A percentile compares a stretch with the other conserved stretches of the same genome.
phyloP scores from a whole-genome alignment of 1,284 basidiomycete genomes.

The Austroboletus novae-zelandiae region DNA sequence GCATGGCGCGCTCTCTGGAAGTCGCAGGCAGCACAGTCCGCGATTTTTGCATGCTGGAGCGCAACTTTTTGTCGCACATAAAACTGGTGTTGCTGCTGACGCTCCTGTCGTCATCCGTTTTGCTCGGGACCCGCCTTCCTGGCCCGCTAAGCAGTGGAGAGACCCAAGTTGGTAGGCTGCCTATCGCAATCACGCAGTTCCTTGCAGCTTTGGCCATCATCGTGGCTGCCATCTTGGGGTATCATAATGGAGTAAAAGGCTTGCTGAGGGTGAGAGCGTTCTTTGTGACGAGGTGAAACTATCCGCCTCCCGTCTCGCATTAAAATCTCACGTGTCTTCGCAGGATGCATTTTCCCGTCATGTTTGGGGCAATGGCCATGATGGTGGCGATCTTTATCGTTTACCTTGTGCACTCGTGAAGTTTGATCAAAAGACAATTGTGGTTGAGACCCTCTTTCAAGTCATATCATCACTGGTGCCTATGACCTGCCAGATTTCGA shows the following conservation, averaged over 20 bases:
- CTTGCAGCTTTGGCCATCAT: slow-evolving; percentile 54
- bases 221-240: slow-evolving; percentile 60
- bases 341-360: slow-evolving; percentile 53
- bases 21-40: slow-evolving; percentile 51
- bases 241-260: slow-evolving; percentile 54
- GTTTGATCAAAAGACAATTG: too few species aligned
- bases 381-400: slow-evolving; percentile 53
- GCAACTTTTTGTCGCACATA: slow-evolving; percentile 65
- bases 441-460: too few species aligned
- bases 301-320: slow-evolving; percentile 4
- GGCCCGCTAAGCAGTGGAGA: slow-evolving; percentile 21
- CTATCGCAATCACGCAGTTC: slow-evolving; percentile 42
- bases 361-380: slow-evolving; percentile 45
- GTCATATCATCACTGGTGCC: too few species aligned
- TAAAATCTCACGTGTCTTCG: slow-evolving; percentile 6
- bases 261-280: slow-evolving; percentile 58
- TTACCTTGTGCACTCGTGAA: slow-evolving; percentile 33
- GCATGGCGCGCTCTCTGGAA: slow-evolving; percentile 28
- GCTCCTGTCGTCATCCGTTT: slow-evolving; percentile 59
- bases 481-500: too few species aligned
- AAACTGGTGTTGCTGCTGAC: slow-evolving; percentile 63
- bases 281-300: slow-evolving; percentile 56
- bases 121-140: slow-evolving; percentile 59
- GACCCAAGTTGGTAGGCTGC: slow-evolving; percentile 17
- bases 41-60: slow-evolving; percentile 74